These are phyloP conservation scores for Brassica cretica DNA, from an alignment of 345 rosid genomes.

Conservation along the genomic window DNA sequence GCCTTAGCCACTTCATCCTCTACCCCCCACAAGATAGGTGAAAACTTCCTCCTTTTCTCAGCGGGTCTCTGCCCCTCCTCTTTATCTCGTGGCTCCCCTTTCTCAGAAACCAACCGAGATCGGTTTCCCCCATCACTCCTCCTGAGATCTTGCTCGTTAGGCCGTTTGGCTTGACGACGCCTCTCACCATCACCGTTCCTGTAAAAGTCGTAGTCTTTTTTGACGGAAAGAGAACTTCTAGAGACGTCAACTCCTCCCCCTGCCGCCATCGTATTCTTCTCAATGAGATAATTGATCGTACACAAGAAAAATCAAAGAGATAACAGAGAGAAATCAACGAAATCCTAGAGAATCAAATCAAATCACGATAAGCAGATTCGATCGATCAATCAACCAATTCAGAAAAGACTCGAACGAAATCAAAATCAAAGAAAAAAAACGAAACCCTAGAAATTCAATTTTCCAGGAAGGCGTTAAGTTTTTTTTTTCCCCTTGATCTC, in stretches of 20 bases:
- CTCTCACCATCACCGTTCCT: constrained; percentile 39
- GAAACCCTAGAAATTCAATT: constrained; percentile 50
- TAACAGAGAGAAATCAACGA: not conserved
- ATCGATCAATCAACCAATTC: constrained; percentile 16
- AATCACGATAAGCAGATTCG: constrained; percentile 31
- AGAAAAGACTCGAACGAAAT: not conserved
- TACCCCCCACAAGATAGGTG: constrained; percentile 52
- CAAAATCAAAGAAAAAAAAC: not conserved
- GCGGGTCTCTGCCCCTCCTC: constrained; percentile 37
- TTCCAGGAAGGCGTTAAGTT: constrained; percentile 17
- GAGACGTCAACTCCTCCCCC: constrained; percentile 61
- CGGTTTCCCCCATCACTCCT: constrained; percentile 31
- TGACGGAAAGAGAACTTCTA: constrained; percentile 45
- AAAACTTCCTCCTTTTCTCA: constrained; percentile 67
- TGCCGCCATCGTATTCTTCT: constrained; percentile 73
- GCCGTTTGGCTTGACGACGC: constrained; percentile 15
- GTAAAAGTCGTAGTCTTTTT: constrained; percentile 40
- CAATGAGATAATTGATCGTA: constrained; percentile 50
- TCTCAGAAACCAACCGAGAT: constrained; percentile 16
- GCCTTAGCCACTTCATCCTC: constrained; percentile 43
- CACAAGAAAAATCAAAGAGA: constrained; percentile 33
- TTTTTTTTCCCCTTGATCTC: constrained; percentile 38
- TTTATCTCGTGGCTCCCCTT: constrained; percentile 19
- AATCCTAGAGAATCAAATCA: constrained; percentile 20
- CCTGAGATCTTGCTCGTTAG: constrained; percentile 11